Percentiles rank a stretch among this genome's conserved stretches.
These are phyloP conservation scores for Candida mesenterica DNA, from an alignment of 1,139 yeast species.

Conservation along the genomic window DNA sequence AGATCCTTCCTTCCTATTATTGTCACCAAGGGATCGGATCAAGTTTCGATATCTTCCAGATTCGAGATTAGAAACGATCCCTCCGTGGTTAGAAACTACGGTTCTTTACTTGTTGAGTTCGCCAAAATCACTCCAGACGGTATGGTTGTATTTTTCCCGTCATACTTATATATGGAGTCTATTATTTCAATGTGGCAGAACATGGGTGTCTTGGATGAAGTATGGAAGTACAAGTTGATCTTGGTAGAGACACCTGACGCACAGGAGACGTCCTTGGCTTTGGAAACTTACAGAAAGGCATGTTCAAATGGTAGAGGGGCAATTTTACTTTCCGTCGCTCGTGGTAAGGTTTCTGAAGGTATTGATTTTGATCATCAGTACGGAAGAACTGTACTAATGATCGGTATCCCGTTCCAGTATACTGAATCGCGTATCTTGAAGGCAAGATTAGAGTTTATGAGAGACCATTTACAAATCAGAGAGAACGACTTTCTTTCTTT, in stretches of 20 bases:
- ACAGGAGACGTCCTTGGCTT: constrained; percentile 92
- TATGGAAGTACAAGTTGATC: constrained; percentile 94
- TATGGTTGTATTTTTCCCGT: constrained; percentile 95
- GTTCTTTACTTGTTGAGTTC: constrained; percentile 86
- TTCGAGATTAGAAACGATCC: constrained; percentile 98
- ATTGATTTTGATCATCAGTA: constrained; percentile 98
- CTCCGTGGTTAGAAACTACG: constrained; percentile 94
- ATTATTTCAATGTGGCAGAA: constrained; percentile 98
- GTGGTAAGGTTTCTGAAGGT: constrained; percentile 98
- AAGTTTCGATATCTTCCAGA: constrained; percentile 92
- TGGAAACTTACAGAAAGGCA: constrained; percentile 94
- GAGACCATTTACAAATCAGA: constrained; percentile 88
- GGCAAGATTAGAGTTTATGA: constrained; percentile 87
- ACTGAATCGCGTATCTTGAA: constrained; percentile 94
- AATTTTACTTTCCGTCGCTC: constrained; percentile 90
- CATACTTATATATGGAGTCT: constrained; percentile 95
- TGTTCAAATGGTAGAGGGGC: constrained; percentile 99
- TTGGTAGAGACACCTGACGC: constrained; percentile 99
- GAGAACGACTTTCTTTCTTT: constrained; percentile 94
- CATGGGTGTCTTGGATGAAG: constrained; percentile 97
- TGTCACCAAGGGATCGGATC: constrained; percentile 96
- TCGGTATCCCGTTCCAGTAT: constrained; percentile 98
- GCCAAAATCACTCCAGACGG: constrained; percentile 98
- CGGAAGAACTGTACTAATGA: constrained; percentile 96
- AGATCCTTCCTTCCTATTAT: constrained; percentile 92